A percentile compares a stretch with the other conserved stretches of the same genome.
Conservation (phyloP, 345 rosid genomes). For the Eucalyptus curtisii region DNA sequence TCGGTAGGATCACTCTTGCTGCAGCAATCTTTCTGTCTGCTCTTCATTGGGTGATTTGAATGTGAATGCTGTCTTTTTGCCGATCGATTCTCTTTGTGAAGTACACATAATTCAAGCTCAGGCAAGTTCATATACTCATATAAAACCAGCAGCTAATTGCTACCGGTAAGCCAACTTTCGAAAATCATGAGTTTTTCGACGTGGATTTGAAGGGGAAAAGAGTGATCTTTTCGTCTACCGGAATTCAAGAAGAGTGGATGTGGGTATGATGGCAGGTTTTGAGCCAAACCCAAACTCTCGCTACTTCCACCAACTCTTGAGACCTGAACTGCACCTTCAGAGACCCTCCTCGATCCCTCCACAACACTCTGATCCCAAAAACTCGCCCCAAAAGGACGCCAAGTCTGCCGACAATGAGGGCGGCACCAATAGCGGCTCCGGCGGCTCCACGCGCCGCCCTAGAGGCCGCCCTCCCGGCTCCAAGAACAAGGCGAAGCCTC, state of each 20-base stretch:
- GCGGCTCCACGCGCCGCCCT: slow-evolving; percentile 39
- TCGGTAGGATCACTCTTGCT: background rate
- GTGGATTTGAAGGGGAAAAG: background rate
- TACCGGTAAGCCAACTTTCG: background rate
- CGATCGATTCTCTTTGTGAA: background rate
- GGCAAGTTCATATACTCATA: background rate
- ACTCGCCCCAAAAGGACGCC: background rate
- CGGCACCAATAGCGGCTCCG: background rate
- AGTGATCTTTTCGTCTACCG: background rate
- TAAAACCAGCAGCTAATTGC: background rate
- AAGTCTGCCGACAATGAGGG: background rate
- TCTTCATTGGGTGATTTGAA: background rate
- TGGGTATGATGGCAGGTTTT: background rate
- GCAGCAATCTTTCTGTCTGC: background rate
- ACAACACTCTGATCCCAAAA: background rate
- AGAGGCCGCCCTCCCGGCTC: slow-evolving; percentile 83
- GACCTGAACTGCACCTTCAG: background rate
- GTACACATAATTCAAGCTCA: background rate
- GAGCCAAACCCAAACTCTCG: background rate
- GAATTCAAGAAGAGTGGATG: background rate
- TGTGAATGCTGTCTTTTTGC: background rate
- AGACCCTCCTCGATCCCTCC: background rate
- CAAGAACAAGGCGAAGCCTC: slow-evolving; percentile 66
- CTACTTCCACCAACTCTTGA: background rate
- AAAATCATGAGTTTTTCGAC: background rate